Conservation (phyloP, 345 rosid species). For the Iberis pinnata region DNA sequence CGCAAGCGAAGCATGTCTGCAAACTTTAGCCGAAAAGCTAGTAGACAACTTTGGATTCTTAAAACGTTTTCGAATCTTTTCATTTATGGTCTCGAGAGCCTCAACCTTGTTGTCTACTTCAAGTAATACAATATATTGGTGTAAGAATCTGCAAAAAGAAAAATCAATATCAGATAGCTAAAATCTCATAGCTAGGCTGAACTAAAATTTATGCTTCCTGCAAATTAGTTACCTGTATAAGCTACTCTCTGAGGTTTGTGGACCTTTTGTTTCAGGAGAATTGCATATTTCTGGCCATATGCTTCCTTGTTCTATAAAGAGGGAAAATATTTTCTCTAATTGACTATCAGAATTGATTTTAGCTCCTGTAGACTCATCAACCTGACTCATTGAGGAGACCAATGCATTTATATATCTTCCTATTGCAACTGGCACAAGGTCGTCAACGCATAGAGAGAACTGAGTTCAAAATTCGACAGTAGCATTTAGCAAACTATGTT, state of each 20-base stretch:
- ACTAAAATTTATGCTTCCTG: constrained; percentile 12
- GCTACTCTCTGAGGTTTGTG: constrained; percentile 64
- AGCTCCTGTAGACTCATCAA: constrained; percentile 35
- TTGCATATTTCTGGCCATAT: constrained; percentile 81
- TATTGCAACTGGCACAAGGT: constrained; percentile 78
- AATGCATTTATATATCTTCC: constrained; percentile 76
- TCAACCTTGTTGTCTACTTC: constrained; percentile 73
- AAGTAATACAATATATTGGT: constrained; percentile 50
- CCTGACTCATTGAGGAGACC: constrained; percentile 51
- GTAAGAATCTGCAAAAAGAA: constrained; percentile 54
- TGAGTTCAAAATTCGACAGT: constrained; percentile 33
- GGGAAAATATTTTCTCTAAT: constrained; percentile 74
- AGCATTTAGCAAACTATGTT: constrained; percentile 16
- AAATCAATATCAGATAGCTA: constrained; percentile 7
- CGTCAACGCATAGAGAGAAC: constrained; percentile 92
- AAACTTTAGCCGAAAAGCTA: constrained; percentile 71
- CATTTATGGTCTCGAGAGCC: constrained; percentile 76
- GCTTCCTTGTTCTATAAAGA: constrained; percentile 91
- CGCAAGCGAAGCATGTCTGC: constrained; percentile 86
- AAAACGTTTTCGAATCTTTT: constrained; percentile 80
- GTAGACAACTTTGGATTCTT: constrained; percentile 84
- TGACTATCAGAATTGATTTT: constrained; percentile 43
- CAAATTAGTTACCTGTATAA: constrained; percentile 60
- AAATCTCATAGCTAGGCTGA: constrained; percentile 12
- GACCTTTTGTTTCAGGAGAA: constrained; percentile 58